Percentiles rank a stretch among this genome's conserved stretches.
Evolutionary conservation across 352 stramenopile species (phyloP).

Genomic region (Stephanocyclus meneghinianus): DNA sequence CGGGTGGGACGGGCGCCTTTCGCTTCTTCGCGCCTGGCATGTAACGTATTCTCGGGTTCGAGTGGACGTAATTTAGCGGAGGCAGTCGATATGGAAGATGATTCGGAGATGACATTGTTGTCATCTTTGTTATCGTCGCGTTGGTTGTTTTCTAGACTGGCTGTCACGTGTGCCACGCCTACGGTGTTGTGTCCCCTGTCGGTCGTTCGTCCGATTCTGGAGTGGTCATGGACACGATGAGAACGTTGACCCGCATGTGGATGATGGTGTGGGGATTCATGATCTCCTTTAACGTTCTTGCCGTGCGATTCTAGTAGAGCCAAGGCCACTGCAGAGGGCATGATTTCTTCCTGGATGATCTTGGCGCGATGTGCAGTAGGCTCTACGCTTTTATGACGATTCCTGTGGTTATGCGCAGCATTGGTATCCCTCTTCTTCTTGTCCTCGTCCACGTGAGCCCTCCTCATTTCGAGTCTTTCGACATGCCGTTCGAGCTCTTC

Average conservation of each 20-base stretch:
- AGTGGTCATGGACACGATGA: neutral
- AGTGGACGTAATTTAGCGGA: slow-evolving; percentile 27
- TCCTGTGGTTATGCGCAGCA: neutral
- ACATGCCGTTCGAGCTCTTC: slow-evolving; percentile 26
- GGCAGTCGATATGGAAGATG: slow-evolving; percentile 30
- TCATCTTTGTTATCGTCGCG: slow-evolving; percentile 12
- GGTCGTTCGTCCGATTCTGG: neutral
- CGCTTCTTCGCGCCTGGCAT: neutral
- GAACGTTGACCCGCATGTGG: neutral
- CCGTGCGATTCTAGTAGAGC: slow-evolving; percentile 5
- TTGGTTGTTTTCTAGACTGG: neutral
- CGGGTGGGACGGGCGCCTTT: neutral
- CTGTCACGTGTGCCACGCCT: neutral
- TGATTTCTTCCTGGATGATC: neutral
- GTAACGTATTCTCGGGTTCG: slow-evolving; percentile 6
- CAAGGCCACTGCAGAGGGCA: slow-evolving; percentile 15
- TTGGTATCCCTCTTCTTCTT: neutral
- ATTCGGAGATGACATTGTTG: slow-evolving; percentile 18
- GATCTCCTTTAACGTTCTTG: neutral
- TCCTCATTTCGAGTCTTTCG: slow-evolving; percentile 25
- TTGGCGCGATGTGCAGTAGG: neutral
- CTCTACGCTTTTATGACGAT: neutral
- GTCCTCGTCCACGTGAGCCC: slow-evolving; percentile 7
- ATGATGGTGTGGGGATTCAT: neutral
- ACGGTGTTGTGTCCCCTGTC: neutral